A percentile compares a stretch with the other conserved stretches of the same genome.
Evolutionary conservation across 345 rosid species (phyloP).

Genomic region (Tarenaya hassleriana): DNA sequence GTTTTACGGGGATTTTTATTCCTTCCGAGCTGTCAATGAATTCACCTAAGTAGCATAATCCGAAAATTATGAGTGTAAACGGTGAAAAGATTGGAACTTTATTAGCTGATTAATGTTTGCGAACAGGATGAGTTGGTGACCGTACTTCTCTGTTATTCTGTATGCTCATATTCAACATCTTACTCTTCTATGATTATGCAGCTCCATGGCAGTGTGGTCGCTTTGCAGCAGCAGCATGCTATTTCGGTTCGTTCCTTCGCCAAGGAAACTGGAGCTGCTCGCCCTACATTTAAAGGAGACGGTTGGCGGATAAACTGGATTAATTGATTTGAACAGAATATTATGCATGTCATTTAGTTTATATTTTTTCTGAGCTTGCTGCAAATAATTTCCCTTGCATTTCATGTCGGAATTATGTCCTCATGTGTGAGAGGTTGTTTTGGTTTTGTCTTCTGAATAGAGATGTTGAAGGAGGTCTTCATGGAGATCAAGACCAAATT

Average conservation of each 20-base stretch:
- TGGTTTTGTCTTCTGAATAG: slow-evolving; percentile 26
- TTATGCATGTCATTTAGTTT: background rate
- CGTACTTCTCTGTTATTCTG: too few species aligned
- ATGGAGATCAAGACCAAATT: slow-evolving; percentile 77
- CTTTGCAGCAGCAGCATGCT: slow-evolving; percentile 46
- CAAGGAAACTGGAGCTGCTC: slow-evolving; percentile 71
- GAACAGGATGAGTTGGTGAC: too few species aligned
- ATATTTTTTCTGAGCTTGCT: background rate
- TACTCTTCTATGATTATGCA: slow-evolving; percentile 26
- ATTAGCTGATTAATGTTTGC: background rate
- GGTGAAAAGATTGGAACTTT: background rate
- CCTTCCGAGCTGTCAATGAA: background rate
- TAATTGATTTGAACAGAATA: background rate
- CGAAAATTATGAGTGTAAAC: background rate
- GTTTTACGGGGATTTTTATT: background rate
- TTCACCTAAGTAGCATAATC: background rate
- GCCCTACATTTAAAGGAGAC: slow-evolving; percentile 69
- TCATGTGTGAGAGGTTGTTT: slow-evolving; percentile 4
- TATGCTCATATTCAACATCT: background rate
- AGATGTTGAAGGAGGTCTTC: slow-evolving; percentile 88
- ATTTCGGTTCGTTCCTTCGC: slow-evolving; percentile 67
- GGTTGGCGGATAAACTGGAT: slow-evolving; percentile 39
- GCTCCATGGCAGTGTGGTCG: slow-evolving; percentile 43
- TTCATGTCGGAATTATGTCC: too few species aligned
- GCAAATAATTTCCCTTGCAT: background rate